Conservation (phyloP, 345 rosid species). For the Salix koriyanagi region DNA sequence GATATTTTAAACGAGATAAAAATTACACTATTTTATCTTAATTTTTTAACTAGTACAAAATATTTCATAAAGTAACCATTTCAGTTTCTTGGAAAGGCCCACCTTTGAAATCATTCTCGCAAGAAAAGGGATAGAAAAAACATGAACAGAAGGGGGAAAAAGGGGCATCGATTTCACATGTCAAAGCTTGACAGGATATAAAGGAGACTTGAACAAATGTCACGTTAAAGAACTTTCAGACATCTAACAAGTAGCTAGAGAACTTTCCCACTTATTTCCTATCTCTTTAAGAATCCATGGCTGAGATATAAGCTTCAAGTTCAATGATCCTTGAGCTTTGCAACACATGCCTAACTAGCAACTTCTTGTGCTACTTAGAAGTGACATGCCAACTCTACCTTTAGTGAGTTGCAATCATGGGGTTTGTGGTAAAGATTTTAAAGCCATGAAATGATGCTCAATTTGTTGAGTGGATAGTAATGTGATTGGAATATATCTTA, state of each 20-base stretch:
- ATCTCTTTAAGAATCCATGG: background rate
- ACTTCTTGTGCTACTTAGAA: background rate
- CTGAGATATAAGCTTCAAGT: no score
- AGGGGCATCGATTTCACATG: background rate
- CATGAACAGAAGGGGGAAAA: background rate
- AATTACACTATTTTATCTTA: no score
- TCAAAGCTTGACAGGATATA: background rate
- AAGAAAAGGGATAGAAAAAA: background rate
- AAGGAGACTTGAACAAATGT: background rate
- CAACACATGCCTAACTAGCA: no score
- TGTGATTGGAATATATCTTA: background rate
- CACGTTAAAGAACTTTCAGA: background rate
- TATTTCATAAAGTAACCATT: background rate
- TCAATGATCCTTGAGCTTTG: no score
- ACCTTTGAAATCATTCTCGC: background rate
- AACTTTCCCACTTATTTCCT: background rate
- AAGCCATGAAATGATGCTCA: background rate
- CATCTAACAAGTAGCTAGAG: background rate
- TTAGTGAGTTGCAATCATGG: background rate
- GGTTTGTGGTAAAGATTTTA: background rate
- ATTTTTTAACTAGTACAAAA: no score
- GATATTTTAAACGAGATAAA: no score
- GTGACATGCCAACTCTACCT: background rate
- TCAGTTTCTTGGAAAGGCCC: background rate
- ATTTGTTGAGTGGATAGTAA: background rate